Base-by-base conservation (phyloP, 352 stramenopile genomes). In the Aphanomyces stellatus region DNA sequence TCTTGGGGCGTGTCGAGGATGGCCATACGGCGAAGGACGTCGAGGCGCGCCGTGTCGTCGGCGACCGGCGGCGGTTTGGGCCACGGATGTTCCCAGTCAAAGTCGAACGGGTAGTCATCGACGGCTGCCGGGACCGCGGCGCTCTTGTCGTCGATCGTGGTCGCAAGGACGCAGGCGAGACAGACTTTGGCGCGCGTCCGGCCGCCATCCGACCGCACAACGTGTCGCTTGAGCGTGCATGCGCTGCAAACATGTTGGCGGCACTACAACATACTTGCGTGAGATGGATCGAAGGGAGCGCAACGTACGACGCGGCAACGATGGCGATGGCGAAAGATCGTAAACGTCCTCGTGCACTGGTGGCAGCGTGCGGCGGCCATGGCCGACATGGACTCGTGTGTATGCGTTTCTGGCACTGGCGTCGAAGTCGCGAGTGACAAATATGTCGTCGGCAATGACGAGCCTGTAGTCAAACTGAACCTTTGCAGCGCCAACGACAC, bases 281-380 rank as follows among this genome's bases (percentile, higher is more conserved):
- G 7, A 55, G 24, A 66, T 3, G 35, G 57, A 7, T 15, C 10
- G 41, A 31, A 17, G 35, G 48, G 10, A 37, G n/a, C n/a, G n/a
- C n/a, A n/a, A n/a, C 68, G 43, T 62, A 93, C 84, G 81, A 92
- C 90, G 66, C 83, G 81, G 73, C 85, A 94, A 71, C 92, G 84
- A 62, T 94, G 85, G 76, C 92, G 92, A 86, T 85, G 82, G 51
- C 85, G 82, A 66, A 94, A 92, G 67, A 82, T 80, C 74, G 79
- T 91, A 57, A 94, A 94, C 74, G 92, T 92, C 42, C 84, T 72
- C 74, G 81, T 94, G 75, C 85, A 94, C 55, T 91, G 82, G 65
- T 92, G 82, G 73, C 85, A 94, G 65, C 81, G 77, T 75, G 90
- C 89, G 57, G 80, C 78, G 76, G 92, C 82, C 72, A 81, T 91